These are phyloP conservation scores for Skeletonema tropicum DNA, from an alignment of 108 stramenopile genomes.

Conservation along the genomic window DNA sequence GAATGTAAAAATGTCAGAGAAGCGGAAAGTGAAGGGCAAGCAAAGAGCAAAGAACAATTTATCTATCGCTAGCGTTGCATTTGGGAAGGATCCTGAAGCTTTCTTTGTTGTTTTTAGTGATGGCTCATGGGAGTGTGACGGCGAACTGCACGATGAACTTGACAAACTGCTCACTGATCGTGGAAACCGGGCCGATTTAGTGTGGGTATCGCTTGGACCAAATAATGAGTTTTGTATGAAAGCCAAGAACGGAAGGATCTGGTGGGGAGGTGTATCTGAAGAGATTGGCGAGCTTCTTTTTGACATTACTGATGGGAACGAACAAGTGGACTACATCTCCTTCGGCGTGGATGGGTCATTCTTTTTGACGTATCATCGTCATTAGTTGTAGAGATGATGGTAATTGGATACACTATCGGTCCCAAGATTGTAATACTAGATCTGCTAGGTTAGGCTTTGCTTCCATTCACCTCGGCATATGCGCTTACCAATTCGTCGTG, in stretches of 20 bases:
- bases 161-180: slow-evolving; percentile 61
- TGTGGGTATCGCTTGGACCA: slow-evolving; percentile 71
- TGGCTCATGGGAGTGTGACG: slow-evolving; percentile 79
- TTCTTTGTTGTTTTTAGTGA: slow-evolving; percentile 76
- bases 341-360: slow-evolving; percentile 79
- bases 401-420: neutral
- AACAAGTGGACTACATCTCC: slow-evolving; percentile 64
- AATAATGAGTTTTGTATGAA: slow-evolving; percentile 78
- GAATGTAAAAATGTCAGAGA: slow-evolving; percentile 30
- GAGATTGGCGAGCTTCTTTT: slow-evolving; percentile 61
- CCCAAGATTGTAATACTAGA: too few species aligned
- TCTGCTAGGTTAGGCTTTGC: neutral
- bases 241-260: slow-evolving; percentile 75
- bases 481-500: slow-evolving; percentile 60
- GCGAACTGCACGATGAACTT: slow-evolving; percentile 61
- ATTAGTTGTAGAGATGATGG: neutral
- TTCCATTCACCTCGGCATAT: slow-evolving; percentile 31
- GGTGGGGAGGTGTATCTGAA: slow-evolving; percentile 77
- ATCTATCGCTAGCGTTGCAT: slow-evolving; percentile 53
- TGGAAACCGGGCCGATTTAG: slow-evolving; percentile 61
- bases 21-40: slow-evolving; percentile 7
- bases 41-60: neutral
- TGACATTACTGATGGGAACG: slow-evolving; percentile 48
- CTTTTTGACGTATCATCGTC: slow-evolving; percentile 31
- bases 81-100: slow-evolving; percentile 70